These are phyloP conservation scores for Leccinum uliginosum DNA, from an alignment of 768 basidiomycete species.

Conservation along the genomic window DNA sequence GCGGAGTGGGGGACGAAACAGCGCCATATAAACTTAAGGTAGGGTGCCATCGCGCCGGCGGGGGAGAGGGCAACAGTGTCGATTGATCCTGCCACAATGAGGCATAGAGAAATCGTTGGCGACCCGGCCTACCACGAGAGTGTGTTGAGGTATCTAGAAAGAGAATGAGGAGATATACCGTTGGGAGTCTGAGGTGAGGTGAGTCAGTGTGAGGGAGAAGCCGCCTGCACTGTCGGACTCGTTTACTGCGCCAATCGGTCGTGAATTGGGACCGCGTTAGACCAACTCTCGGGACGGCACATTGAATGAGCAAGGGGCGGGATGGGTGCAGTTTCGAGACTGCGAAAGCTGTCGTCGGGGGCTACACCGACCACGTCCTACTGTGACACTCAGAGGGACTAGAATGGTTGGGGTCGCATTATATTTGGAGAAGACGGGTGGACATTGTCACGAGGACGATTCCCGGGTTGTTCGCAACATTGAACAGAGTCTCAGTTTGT, in stretches of 20 bases:
- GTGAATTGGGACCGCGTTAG: neutral
- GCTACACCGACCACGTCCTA: neutral
- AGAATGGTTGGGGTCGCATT: no score
- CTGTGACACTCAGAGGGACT: no score
- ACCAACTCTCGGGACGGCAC: neutral
- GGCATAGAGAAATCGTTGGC: slow-evolving; percentile 19
- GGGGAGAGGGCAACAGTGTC: slow-evolving; percentile 19
- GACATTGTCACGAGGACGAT: no score
- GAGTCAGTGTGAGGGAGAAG: no score
- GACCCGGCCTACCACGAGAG: slow-evolving; percentile 28
- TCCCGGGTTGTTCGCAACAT: no score
- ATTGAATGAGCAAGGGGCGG: no score
- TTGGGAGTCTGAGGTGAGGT: no score
- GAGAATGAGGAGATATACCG: neutral
- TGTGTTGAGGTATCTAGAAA: slow-evolving; percentile 7
- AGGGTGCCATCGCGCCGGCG: slow-evolving; percentile 31
- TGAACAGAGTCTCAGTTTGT: no score
- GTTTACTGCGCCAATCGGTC: neutral
- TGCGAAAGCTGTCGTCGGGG: neutral
- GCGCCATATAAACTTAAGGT: slow-evolving; percentile 46
- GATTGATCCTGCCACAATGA: slow-evolving; percentile 24
- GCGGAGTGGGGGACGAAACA: slow-evolving; percentile 42
- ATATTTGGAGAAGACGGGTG: no score
- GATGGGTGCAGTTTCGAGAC: neutral
- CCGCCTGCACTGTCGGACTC: no score